phyloP scores from a whole-genome alignment of 73 alveolate genomes.

The Blepharisma japonicum region DNA sequence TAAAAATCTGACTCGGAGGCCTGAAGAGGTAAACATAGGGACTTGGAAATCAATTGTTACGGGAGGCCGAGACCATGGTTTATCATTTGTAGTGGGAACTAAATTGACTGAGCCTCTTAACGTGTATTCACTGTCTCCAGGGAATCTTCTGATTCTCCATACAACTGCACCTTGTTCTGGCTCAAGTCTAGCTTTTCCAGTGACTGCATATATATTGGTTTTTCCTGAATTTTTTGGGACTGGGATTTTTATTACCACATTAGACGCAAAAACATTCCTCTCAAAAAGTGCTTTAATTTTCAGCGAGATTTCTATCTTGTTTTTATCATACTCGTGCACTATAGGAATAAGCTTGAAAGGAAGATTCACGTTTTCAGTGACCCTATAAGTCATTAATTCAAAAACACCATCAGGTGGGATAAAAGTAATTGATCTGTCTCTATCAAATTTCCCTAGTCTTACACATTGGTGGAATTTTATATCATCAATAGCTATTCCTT shows the following conservation, averaged over 20 bases:
- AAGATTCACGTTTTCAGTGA: conserved; percentile 88
- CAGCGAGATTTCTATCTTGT: conserved; percentile 80
- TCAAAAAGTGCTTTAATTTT: conserved; percentile 90
- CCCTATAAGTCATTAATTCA: conserved; percentile 70
- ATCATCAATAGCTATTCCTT: conserved; percentile 85
- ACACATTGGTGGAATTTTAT: conserved; percentile 93
- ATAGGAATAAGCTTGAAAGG: conserved; percentile 92
- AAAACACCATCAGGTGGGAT: conserved; percentile 92
- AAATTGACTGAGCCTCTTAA: conserved; percentile 20
- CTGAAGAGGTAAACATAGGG: conserved; percentile 97
- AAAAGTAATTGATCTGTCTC: conserved; percentile 94
- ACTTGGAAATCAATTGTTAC: conserved; percentile 88
- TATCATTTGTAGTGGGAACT: conserved; percentile 51
- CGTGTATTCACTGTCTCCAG: conserved; percentile 33
- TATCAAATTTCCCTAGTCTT: conserved; percentile 87
- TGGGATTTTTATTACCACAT: conserved; percentile 85
- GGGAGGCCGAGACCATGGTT: conserved; percentile 94
- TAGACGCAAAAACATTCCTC: conserved; percentile 80
- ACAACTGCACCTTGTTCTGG: conserved; percentile 84
- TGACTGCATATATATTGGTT: conserved; percentile 74
- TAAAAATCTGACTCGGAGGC: conserved; percentile 94
- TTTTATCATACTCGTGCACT: conserved; percentile 70
- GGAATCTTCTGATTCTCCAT: conserved; percentile 74
- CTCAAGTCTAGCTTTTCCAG: conserved; percentile 95
- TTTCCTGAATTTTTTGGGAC: conserved; percentile 93